Conservation (phyloP, 139 green algal species). For the Chloropicon primus region DNA sequence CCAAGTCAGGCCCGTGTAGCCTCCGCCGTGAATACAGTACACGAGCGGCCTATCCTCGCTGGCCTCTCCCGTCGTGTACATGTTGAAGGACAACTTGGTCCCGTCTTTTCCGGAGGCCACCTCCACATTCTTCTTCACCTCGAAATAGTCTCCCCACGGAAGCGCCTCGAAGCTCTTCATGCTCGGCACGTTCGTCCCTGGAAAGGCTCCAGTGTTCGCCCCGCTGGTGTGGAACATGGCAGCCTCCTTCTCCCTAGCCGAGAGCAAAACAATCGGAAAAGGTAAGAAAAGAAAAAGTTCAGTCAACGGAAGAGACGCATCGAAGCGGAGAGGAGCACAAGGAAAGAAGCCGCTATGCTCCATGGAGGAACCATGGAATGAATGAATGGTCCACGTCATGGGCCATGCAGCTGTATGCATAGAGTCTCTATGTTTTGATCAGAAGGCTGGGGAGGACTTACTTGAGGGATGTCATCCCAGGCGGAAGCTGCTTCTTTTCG, state of each 20-base stretch:
- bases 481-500: background rate
- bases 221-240: background rate
- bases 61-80: background rate
- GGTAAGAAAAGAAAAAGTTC: too few species aligned
- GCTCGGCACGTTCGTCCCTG: background rate
- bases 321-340: too few species aligned
- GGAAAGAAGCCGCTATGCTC: too few species aligned
- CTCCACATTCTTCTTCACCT: background rate
- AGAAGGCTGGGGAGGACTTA: too few species aligned
- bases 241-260: background rate
- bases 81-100: background rate
- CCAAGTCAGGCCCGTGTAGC: conserved; percentile 76
- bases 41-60: conserved; percentile 13
- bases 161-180: background rate
- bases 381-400: too few species aligned
- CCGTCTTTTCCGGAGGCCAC: background rate
- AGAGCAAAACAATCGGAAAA: too few species aligned
- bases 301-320: too few species aligned
- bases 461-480: background rate
- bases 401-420: too few species aligned
- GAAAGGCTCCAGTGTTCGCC: background rate
- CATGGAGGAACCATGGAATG: too few species aligned
- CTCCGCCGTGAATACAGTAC: conserved; percentile 66
- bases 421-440: too few species aligned
- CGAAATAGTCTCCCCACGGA: background rate